Evolutionary conservation across 139 green algal species (phyloP), one percentile per base, ranked within the genome.

Genomic region (Axilococcus clingmanii): DNA sequence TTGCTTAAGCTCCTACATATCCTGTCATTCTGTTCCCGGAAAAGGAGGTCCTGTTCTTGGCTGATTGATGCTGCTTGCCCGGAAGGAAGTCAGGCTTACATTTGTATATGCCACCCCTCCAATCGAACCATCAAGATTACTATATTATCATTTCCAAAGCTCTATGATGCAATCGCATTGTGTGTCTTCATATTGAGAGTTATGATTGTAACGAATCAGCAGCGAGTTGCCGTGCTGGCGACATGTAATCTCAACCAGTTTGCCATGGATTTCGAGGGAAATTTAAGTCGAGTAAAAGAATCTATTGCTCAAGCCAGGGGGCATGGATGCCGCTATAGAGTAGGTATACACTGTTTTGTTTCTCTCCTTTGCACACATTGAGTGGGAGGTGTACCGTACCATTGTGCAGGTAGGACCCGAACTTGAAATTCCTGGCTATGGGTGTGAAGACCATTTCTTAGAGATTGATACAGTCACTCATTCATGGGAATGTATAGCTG

Each of bases 361-460:
- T 28, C 12, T 22, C 46, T 24, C 28, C 7, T 60, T 25, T 16
- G 8, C 41, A 53, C 44, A 33, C 11, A 30, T 12, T 24, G 24
- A 41, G 37, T 16, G 2, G 31, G 4, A 5, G 20, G 16, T 50
- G 17, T 8, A 35, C 20, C 33, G 1, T 31, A 51, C 5, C 27
- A 50, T 37, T 34, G 19, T 27, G 45, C 45, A 69, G 80, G 66
- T 94, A 3, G 92, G 92, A 0, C 92, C 92, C 0, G 92, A 99
- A 71, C 70, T 99, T 41, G 91, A 98, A 62, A 52, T 97, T 0
- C 72, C 78, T 7, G 92, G 91, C 7, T 99, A 98, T 55, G 89
- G 91, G n/a, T 99, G 92, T 60, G 92, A 99, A 65, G 92, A 99
- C 55, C 91, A 98, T 56, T 97, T 99, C 51, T 61, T 77, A 50